phyloP scores from a whole-genome alignment of 176 grass and related monocot genomes.

The Elymus sibiricus region DNA sequence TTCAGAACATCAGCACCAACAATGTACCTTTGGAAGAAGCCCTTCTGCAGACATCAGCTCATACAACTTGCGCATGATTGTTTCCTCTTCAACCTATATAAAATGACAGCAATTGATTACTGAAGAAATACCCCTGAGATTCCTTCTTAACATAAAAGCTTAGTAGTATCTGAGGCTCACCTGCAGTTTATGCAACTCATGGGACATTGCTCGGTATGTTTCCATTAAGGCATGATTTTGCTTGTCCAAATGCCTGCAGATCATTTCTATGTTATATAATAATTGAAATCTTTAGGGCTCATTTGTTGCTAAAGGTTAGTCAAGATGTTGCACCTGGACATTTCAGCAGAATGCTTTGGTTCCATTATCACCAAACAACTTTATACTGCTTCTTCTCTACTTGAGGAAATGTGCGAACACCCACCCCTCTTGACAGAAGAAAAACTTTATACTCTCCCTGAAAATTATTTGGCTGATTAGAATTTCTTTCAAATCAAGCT shows the following conservation, averaged over 20 bases:
- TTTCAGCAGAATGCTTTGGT: constrained; percentile 59
- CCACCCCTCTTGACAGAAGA: neutral
- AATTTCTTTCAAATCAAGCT: constrained; percentile 3
- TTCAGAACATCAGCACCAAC: constrained; percentile 3
- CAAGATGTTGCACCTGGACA: constrained; percentile 47
- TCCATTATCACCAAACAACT: constrained; percentile 56
- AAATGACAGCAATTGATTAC: constrained; percentile 6
- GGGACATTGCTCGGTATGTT: constrained; percentile 64
- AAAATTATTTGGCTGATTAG: constrained; percentile 16
- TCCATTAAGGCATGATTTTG: constrained; percentile 69
- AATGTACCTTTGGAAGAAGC: constrained; percentile 67
- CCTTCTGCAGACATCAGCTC: constrained; percentile 60
- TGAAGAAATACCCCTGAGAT: neutral
- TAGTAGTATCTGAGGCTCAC: constrained; percentile 12
- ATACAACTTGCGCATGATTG: constrained; percentile 79
- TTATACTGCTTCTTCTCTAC: neutral
- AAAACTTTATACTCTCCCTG: constrained; percentile 24
- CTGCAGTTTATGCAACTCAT: constrained; percentile 74
- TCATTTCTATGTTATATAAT: constrained; percentile 16
- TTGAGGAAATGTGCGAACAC: neutral
- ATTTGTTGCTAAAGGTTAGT: neutral
- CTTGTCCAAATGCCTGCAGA: constrained; percentile 78
- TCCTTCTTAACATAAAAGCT: neutral
- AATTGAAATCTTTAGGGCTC: neutral
- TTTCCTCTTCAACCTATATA: constrained; percentile 86